These are phyloP conservation scores for Polychytrium aggregatum DNA, from an alignment of 192 early-diverging fungal genomes.

Conservation along the genomic window DNA sequence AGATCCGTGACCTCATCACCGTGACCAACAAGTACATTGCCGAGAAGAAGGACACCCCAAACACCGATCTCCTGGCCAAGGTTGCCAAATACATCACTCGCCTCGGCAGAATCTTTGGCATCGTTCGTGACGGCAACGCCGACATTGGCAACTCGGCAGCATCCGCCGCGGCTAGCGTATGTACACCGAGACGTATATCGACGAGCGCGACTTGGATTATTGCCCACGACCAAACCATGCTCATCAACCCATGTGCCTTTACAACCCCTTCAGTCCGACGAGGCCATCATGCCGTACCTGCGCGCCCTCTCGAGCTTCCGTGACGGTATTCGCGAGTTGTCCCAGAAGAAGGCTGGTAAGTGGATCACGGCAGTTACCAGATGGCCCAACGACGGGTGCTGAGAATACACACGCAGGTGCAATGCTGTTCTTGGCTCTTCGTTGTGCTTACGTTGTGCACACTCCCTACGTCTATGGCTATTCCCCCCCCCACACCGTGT, in stretches of 20 bases:
- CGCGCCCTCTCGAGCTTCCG: slow-evolving; percentile 75
- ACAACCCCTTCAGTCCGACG: slow-evolving; percentile 41
- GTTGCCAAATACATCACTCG: slow-evolving; percentile 71
- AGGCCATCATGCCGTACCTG: slow-evolving; percentile 67
- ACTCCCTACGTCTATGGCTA: no score
- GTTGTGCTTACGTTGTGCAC: no score
- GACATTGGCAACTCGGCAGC: slow-evolving; percentile 42
- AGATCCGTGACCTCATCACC: slow-evolving; percentile 66
- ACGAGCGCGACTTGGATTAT: no score
- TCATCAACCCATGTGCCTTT: neutral
- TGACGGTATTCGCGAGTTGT: slow-evolving; percentile 72
- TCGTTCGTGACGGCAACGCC: slow-evolving; percentile 47
- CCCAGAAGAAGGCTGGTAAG: slow-evolving; percentile 35
- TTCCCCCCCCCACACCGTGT: no score
- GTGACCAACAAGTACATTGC: slow-evolving; percentile 65
- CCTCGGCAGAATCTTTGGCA: slow-evolving; percentile 77
- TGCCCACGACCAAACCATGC: no score
- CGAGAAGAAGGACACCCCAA: slow-evolving; percentile 41
- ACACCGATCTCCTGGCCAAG: slow-evolving; percentile 61
- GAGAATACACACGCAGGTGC: no score
- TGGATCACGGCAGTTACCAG: no score
- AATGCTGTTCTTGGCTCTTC: no score
- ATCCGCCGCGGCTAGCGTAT: slow-evolving; percentile 6
- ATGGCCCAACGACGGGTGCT: no score
- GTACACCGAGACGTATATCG: no score